Conservation (phyloP, 1,284 basidiomycete genomes). For the Cutaneotrichosporon cyanovorans region DNA sequence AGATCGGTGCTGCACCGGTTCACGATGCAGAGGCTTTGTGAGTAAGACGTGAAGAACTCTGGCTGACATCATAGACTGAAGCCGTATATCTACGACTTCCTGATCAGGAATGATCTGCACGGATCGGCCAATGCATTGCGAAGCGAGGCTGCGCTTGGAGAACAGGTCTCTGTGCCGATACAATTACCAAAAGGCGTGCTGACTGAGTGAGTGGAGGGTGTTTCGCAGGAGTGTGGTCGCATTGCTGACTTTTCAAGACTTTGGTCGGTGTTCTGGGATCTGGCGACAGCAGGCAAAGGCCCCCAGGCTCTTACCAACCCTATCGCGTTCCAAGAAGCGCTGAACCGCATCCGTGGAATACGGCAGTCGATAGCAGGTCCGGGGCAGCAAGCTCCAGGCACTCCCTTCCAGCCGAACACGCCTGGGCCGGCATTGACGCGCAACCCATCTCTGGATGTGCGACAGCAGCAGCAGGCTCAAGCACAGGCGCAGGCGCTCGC, state of each 20-base stretch:
- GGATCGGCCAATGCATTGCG: slow-evolving; percentile 35
- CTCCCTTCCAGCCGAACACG: slow-evolving; percentile 9
- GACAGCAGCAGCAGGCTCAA: slow-evolving; percentile 17
- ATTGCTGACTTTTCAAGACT: slow-evolving; percentile 26
- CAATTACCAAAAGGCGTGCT: slow-evolving; percentile 44
- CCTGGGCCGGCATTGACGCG: slow-evolving; percentile 10
- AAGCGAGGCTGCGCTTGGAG: slow-evolving; percentile 37
- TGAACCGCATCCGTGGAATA: slow-evolving; percentile 28
- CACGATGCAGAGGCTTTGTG: slow-evolving; percentile 34
- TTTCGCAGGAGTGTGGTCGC: no score
- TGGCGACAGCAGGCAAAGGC: slow-evolving; percentile 42
- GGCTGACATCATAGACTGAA: slow-evolving; percentile 30
- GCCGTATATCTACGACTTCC: slow-evolving; percentile 43
- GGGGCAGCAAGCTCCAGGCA: slow-evolving; percentile 8
- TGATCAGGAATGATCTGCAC: slow-evolving; percentile 36
- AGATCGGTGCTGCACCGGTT: slow-evolving; percentile 13
- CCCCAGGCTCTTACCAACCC: slow-evolving; percentile 38
- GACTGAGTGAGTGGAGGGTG: slow-evolving; percentile 39
- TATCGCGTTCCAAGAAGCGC: slow-evolving; percentile 32
- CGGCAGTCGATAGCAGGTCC: slow-evolving; percentile 6
- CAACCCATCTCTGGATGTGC: slow-evolving; percentile 1
- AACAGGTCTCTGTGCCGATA: slow-evolving; percentile 36
- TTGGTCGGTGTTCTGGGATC: slow-evolving; percentile 48
- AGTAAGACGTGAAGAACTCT: slow-evolving; percentile 13
- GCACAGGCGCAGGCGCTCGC: slow-evolving; percentile 14